Base-by-base conservation (phyloP, 176 grass and related monocot genomes). In the Oryza meyeriana region DNA sequence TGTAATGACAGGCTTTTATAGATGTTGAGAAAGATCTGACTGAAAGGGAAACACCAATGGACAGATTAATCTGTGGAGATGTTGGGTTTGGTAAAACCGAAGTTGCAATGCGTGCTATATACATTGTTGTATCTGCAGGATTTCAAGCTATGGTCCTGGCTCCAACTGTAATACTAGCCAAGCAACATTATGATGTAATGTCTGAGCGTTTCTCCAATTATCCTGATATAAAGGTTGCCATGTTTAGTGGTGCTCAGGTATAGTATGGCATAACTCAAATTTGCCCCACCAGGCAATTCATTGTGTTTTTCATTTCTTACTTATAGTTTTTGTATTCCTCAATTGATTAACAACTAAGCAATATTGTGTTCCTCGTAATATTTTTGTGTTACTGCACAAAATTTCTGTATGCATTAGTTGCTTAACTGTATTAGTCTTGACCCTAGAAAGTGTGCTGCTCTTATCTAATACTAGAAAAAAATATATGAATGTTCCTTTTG, bases 41-140 rank as follows among this genome's bases (percentile, higher is more conserved):
- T 25, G 92, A 98, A 89, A 87, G 95, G 82, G 90, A 89, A 89
- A 95, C 95, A 61, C 95, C 95, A 39, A 98, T 98, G 95, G 95
- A 98, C 79, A 94, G 95, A 81, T 83, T 98, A 69, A 98, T 98
- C 58, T 98, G 92, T 73, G 95, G 95, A 74, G 95, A 98, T 93
- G 95, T 98, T 83, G 95, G 95, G 38, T 98, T 98, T 84, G 95
- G 95, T 40, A 98, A 98, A 91, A 98, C 92, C 0, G 92, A 98
- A 87, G 95, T 98, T 34, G 95, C 95, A 74, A 70, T 98, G 71
- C 92, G 95, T 64, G 92, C 92, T 27, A 95, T 93, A 73, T 98
- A 93, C 81, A 91, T 83, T 81, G 90, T 98, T 77, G 82, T 94
- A 74, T 94, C 92, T 76, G 81, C 90, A 47, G 90, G 92, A 44